A percentile compares a stretch with the other conserved stretches of the same genome.
Conservation (phyloP, 2,329 filamentous ascomycete species). For the Didymella exigua region DNA sequence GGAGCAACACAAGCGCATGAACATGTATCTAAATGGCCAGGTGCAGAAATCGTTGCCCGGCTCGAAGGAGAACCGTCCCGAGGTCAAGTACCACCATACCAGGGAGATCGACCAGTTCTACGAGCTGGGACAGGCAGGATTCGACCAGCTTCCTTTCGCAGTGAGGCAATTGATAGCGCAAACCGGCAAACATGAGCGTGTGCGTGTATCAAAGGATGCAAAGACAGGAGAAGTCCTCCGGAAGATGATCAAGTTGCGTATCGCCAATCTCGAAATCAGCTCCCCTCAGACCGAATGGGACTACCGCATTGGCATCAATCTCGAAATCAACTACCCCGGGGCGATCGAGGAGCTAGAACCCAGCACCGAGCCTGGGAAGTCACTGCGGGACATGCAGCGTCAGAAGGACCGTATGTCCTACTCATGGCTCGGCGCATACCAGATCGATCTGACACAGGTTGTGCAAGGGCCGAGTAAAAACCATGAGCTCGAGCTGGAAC, state of each 20-base stretch:
- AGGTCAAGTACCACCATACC: constrained; percentile 80
- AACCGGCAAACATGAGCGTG: constrained; percentile 22
- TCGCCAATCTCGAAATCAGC: constrained; percentile 86
- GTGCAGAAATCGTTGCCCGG: constrained; percentile 60
- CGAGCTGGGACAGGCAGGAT: constrained; percentile 59
- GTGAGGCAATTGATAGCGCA: constrained; percentile 62
- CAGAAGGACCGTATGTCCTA: constrained; percentile 93
- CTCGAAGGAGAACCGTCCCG: constrained; percentile 55
- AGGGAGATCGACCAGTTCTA: constrained; percentile 83
- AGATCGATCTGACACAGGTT: constrained; percentile 93
- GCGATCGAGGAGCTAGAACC: constrained; percentile 61
- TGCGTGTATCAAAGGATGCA: constrained; percentile 72
- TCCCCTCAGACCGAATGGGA: constrained; percentile 80
- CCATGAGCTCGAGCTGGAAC: constrained; percentile 81
- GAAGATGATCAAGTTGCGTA: constrained; percentile 89
- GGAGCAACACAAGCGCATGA: constrained; percentile 85
- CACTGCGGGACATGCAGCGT: constrained; percentile 59
- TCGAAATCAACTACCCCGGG: constrained; percentile 84
- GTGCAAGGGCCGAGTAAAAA: constrained; percentile 65
- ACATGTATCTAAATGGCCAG: constrained; percentile 78
- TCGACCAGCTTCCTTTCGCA: constrained; percentile 52
- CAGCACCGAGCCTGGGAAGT: constrained; percentile 50
- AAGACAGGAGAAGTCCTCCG: constrained; percentile 72
- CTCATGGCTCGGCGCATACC: constrained; percentile 77
- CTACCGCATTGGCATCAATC: constrained; percentile 90